Base-by-base conservation (phyloP, 306 rosid species). In the Gynostemma pentaphyllum region DNA sequence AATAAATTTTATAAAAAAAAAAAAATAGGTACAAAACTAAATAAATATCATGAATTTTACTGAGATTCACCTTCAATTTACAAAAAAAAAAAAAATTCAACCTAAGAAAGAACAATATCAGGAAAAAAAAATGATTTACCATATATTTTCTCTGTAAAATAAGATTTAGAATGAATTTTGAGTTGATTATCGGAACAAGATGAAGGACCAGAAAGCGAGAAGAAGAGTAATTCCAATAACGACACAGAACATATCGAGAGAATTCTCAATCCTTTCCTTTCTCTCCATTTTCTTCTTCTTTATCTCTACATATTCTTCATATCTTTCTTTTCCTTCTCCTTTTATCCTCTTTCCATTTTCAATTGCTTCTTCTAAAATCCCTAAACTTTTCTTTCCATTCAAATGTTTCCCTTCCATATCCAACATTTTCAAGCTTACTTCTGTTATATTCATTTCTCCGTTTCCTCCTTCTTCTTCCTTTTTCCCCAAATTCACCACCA, bases 331-430 rank as follows among this genome's bases (percentile, higher is more conserved):
- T 15, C 55, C 75, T 42, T 83, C 89, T 2, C n/a, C 67, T 5
- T 18, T 49, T 9, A 39, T 74, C 66, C 88, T 83, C 78, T 53
- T 70, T 23, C 84, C 85, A 12, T 36, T 49, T 9, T 75, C 85
- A 63, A 92, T 73, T 3, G 84, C 94, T 36, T 55, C 78, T 9
- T 68, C 73, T 64, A 92, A 53, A 32, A 92, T 70, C 10, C 66
- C 73, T 73, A 82, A 19, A 46, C 95, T 82, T 22, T 88, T 78
- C 73, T 55, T 71, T 60, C 99, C 99, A 7, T 66, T 73, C 72
- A 92, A 6, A 62, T 79, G 83, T 73, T 59, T 86, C 22, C 95
- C 99, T 2, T 88, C 95, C 70, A 73, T 66, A 66, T 81, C 90
- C 82, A 84, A 89, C 71, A 79, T 46, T 56, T 66, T 71, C 71